Base-by-base conservation (phyloP, 768 basidiomycete species). In the Fistulinella prunicolor region DNA sequence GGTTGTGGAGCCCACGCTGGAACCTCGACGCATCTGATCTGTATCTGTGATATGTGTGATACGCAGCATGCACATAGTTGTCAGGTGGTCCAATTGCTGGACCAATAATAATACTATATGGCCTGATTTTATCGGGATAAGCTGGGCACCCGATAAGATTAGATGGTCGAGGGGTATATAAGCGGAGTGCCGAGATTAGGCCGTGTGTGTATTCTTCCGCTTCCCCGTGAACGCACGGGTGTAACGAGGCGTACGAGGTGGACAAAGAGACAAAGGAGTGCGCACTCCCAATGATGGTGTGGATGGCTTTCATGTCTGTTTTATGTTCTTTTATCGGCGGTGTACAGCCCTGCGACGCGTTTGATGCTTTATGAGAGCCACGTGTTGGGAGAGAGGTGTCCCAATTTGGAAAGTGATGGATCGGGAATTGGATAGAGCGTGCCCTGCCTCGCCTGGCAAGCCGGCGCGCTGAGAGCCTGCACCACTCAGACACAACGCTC, bases 391-490 rank as follows among this genome's bases (percentile, higher is more conserved):
- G 59, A 60, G 61, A 61, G 51, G 57, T 54, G 43, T 14, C 62
- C 56, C 9, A 41, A 65, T 52, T 40, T 47, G 56, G 61, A 1
- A 16, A 5, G 36, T 48, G 47, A 56, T 52, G 50, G 57, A 64
- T 63, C 63, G 63, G 63, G 63, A 58, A 61, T 50, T 47, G 55
- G 60, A 57, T 49, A 54, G 57, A 46, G 61, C 58, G 51, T 66
- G 63, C 64, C 63, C 63, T 64, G 63, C 63, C 63, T 66, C 64
- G 56, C 63, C 63, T 58, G 47, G 38, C 56, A 60, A 55, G 49
- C 61, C 62, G 62, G 61, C 55, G 63, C 63, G 58, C 56, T 60
- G 51, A 56, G 47, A 50, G 43, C 32, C 29, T 50, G 49, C 54
- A 53, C 54, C 46, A 53, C 50, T 50, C 46, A 19, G 35, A 42